phyloP scores from a whole-genome alignment of 2,329 filamentous ascomycete genomes.

The Sporothrix sp. region DNA sequence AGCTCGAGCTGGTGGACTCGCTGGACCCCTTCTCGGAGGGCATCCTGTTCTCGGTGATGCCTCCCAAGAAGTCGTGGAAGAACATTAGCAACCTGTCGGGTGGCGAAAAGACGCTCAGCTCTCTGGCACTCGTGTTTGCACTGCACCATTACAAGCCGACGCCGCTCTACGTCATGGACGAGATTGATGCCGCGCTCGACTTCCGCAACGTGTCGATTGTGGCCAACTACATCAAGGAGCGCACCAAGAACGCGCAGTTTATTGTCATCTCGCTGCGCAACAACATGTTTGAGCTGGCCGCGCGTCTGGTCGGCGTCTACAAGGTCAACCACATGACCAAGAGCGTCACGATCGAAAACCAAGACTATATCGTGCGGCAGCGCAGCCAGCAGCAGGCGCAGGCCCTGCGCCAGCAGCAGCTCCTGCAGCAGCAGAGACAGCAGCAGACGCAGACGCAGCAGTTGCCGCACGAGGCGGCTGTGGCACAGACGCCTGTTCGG shows the following conservation, averaged over 20 bases:
- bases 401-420: constrained; percentile 22
- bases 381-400: constrained; percentile 23
- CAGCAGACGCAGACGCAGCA: constrained; percentile 17
- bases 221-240: constrained; percentile 96
- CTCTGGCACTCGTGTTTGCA: constrained; percentile 91
- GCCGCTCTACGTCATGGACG: constrained; percentile 97
- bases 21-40: constrained; percentile 95
- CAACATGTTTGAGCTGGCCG: constrained; percentile 99
- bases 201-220: constrained; percentile 98
- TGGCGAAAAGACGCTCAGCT: constrained; percentile 94
- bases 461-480: constrained; percentile 17
- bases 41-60: constrained; percentile 97
- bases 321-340: constrained; percentile 99
- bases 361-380: constrained; percentile 54
- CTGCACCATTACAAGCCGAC: constrained; percentile 97
- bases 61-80: constrained; percentile 99
- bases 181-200: constrained; percentile 95
- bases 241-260: constrained; percentile 98
- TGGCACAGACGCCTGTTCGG: constrained; percentile 11
- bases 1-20: constrained; percentile 92
- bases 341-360: constrained; percentile 81
- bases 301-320: constrained; percentile 90
- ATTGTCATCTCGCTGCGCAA: constrained; percentile 96
- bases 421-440: constrained; percentile 17
- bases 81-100: constrained; percentile 94